Evolutionary conservation across 2,329 filamentous ascomycete species (phyloP).

Genomic region (Thielaviopsis punctulata): DNA sequence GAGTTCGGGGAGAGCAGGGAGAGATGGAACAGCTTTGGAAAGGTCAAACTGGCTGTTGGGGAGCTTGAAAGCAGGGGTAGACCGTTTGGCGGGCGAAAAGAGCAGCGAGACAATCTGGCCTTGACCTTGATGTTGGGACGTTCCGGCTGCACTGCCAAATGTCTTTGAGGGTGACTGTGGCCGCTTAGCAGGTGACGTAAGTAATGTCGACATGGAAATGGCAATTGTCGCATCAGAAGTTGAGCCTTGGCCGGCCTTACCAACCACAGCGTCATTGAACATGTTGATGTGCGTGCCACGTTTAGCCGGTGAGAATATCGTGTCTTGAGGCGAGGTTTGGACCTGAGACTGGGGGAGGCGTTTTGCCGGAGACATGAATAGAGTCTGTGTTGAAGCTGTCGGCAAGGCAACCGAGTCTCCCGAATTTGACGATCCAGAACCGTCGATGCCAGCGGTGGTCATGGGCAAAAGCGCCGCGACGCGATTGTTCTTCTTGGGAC

Average conservation of each 20-base stretch:
- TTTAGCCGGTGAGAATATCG: slow-evolving; percentile 39
- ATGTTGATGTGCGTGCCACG: slow-evolving; percentile 26
- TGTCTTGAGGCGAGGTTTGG: slow-evolving; percentile 36
- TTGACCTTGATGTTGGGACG: slow-evolving; percentile 19
- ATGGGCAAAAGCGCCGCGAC: background rate
- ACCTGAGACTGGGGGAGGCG: slow-evolving; percentile 24
- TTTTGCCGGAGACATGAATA: slow-evolving; percentile 38
- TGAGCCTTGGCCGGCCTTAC: slow-evolving; percentile 16
- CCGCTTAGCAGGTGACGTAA: slow-evolving; percentile 35
- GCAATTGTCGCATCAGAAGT: slow-evolving; percentile 9
- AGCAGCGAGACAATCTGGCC: slow-evolving; percentile 31
- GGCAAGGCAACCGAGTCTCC: background rate
- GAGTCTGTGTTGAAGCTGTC: slow-evolving; percentile 5
- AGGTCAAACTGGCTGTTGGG: slow-evolving; percentile 5
- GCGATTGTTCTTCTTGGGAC: slow-evolving; percentile 28
- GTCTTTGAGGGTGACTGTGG: slow-evolving; percentile 28
- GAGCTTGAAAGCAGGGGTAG: slow-evolving; percentile 9
- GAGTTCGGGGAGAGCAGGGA: background rate
- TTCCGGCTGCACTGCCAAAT: slow-evolving; percentile 16
- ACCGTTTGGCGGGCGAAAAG: slow-evolving; percentile 35
- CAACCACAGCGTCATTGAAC: slow-evolving; percentile 8
- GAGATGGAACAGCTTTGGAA: slow-evolving; percentile 1
- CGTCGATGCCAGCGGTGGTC: background rate
- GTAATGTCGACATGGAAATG: slow-evolving; percentile 23
- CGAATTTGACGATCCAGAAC: background rate